Percentiles rank a stretch among this genome's conserved stretches.
These are phyloP conservation scores for Trichocladium antarcticum DNA, from an alignment of 495 filamentous ascomycete species.

Conservation along the genomic window DNA sequence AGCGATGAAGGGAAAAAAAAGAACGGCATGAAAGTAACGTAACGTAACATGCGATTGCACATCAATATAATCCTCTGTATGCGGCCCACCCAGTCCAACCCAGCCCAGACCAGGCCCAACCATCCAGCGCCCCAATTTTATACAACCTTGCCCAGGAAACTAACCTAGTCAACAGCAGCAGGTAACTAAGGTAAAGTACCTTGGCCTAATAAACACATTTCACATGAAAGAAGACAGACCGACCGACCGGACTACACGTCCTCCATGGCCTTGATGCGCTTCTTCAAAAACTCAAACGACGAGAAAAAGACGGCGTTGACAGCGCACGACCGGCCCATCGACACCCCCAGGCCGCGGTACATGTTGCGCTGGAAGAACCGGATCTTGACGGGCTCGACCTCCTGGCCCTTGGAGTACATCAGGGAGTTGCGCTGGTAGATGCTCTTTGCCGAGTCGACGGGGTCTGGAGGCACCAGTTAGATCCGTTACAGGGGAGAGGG, in stretches of 20 bases:
- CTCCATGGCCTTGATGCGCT: slow-evolving; percentile 50
- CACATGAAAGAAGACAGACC: neutral
- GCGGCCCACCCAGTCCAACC: too few relatives aligned
- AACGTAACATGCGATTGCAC: too few relatives aligned
- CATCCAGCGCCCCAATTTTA: neutral
- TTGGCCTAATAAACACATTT: too few relatives aligned
- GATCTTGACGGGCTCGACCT: slow-evolving; percentile 52
- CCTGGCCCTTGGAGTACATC: slow-evolving; percentile 49
- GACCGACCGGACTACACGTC: slow-evolving; percentile 12
- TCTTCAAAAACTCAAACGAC: slow-evolving; percentile 66
- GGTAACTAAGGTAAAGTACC: neutral
- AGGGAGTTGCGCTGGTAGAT: slow-evolving; percentile 74
- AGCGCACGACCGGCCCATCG: slow-evolving; percentile 61
- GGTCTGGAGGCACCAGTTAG: slow-evolving; percentile 36
- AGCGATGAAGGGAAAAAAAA: too few relatives aligned
- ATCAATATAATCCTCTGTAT: too few relatives aligned
- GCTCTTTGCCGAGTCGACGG: slow-evolving; percentile 73
- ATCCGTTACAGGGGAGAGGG: neutral
- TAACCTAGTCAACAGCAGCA: neutral
- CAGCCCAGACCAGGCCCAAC: too few relatives aligned
- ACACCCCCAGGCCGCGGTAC: slow-evolving; percentile 69
- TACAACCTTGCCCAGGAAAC: neutral
- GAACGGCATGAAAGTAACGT: too few relatives aligned
- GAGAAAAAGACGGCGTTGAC: slow-evolving; percentile 74
- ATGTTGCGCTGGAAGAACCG: slow-evolving; percentile 59